These are phyloP conservation scores for Kentomonas sorsogonicus DNA, from an alignment of 208 protist genomes.

Conservation along the genomic window DNA sequence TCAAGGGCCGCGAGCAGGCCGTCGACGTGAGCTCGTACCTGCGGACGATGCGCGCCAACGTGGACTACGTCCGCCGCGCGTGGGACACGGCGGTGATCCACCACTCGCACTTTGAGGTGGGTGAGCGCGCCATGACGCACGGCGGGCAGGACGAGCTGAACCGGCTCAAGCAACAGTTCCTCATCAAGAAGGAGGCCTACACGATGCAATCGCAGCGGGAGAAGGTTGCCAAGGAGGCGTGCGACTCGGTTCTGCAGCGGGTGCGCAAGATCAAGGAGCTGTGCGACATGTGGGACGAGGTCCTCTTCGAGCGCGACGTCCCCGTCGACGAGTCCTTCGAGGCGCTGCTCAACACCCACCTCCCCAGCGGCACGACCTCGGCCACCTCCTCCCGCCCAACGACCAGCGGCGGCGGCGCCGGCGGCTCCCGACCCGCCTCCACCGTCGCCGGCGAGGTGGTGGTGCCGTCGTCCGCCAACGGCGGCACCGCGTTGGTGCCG, in stretches of 20 bases:
- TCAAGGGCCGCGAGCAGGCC: slow-evolving; percentile 30
- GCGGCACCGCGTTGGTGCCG: too few relatives aligned
- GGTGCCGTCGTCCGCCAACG: too few relatives aligned
- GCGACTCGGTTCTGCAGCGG: slow-evolving; percentile 24
- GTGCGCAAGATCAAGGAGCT: slow-evolving; percentile 28
- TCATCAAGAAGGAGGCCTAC: slow-evolving; percentile 60
- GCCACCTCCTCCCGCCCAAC: too few relatives aligned
- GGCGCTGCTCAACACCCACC: too few relatives aligned
- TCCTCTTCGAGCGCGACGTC: too few relatives aligned
- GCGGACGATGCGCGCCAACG: slow-evolving; percentile 28
- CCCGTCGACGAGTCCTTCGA: too few relatives aligned
- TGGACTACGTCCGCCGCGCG: slow-evolving; percentile 27
- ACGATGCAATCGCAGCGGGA: slow-evolving; percentile 65
- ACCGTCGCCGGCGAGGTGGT: too few relatives aligned
- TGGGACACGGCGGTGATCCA: slow-evolving; percentile 38
- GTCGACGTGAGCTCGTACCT: slow-evolving; percentile 34
- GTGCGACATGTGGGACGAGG: slow-evolving; percentile 41
- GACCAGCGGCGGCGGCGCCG: too few relatives aligned
- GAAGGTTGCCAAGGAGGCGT: slow-evolving; percentile 42
- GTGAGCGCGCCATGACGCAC: slow-evolving; percentile 56
- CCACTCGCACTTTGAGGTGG: slow-evolving; percentile 56
- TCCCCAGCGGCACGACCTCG: too few relatives aligned
- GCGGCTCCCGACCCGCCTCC: too few relatives aligned
- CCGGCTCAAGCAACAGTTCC: slow-evolving; percentile 61
- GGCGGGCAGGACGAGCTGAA: slow-evolving; percentile 56